phyloP scores from a whole-genome alignment of 768 basidiomycete genomes.

The Guyanaporus albipodus region DNA sequence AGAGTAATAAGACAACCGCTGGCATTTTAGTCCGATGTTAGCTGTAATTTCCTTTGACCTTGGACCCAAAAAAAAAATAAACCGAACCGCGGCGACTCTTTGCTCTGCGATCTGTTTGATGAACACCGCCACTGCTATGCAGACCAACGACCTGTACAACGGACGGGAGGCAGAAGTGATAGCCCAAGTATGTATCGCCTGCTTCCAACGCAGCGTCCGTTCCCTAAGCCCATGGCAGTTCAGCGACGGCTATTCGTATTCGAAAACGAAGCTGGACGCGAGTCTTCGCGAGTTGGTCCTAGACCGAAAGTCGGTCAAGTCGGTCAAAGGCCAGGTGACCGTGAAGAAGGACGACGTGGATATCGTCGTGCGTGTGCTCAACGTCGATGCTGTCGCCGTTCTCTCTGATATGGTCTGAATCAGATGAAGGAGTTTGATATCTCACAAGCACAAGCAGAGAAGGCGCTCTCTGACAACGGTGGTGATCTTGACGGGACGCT shows the following conservation, averaged over 20 bases:
- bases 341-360: conserved; percentile 30
- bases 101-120: neutral
- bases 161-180: conserved; percentile 30
- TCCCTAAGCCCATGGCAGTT: conserved; percentile 44
- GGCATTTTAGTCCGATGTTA: conserved; percentile 27
- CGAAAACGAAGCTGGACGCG: conserved; percentile 31
- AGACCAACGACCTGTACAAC: conserved; percentile 23
- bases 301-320: conserved; percentile 52
- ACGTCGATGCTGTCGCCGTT: neutral
- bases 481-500: conserved; percentile 29
- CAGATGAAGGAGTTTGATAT: conserved; percentile 32
- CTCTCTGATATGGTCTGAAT: conserved; percentile 6
- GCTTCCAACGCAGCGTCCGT: neutral
- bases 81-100: neutral
- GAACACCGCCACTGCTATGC: conserved; percentile 26
- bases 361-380: conserved; percentile 20
- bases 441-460: conserved; percentile 28
- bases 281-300: conserved; percentile 48
- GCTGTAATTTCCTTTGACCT: conserved; percentile 27
- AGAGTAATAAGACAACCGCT: conserved; percentile 26
- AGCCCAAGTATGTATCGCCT: conserved; percentile 17
- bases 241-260: conserved; percentile 48
- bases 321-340: conserved; percentile 25
- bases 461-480: conserved; percentile 26
- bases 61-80: conserved; percentile 14